Evolutionary conservation across 257 asterid genomes (phyloP).

Genomic region (Rubia yunnanensis): DNA sequence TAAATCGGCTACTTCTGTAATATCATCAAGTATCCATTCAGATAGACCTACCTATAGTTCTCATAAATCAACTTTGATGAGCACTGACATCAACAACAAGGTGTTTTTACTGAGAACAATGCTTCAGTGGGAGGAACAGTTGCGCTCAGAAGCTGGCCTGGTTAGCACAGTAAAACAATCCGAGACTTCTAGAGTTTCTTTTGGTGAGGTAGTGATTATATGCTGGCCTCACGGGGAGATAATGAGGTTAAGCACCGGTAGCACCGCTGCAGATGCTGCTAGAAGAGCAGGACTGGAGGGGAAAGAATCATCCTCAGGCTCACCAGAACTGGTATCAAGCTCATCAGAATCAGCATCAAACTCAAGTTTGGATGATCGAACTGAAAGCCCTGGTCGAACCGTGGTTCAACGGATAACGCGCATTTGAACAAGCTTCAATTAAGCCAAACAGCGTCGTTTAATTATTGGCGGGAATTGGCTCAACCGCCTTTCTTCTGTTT

Average conservation of each 20-base stretch:
- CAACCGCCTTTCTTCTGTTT: no score
- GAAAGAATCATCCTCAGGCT: no score
- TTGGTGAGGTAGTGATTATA: conserved; percentile 76
- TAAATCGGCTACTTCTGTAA: conserved; percentile 35
- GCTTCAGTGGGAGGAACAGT: conserved; percentile 98
- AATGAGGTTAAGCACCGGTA: conserved; percentile 76
- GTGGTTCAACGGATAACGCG: no score
- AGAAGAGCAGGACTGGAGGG: conserved; percentile 74
- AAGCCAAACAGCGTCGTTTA: no score
- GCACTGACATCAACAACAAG: conserved; percentile 78
- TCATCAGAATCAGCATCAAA: no score
- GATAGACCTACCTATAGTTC: conserved; percentile 26
- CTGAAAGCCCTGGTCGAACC: no score
- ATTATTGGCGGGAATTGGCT: no score
- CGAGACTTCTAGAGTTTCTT: conserved; percentile 22
- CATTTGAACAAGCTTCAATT: no score
- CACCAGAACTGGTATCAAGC: no score
- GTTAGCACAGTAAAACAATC: conserved; percentile 17
- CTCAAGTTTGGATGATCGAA: no score
- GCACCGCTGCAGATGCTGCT: conserved; percentile 99
- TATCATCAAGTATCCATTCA: conserved; percentile 20
- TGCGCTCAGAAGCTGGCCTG: conserved; percentile 69
- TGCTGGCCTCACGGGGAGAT: conserved; percentile 95
- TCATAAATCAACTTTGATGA: conserved; percentile 34
- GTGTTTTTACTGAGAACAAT: conserved; percentile 76